Evolutionary conservation across 2,329 filamentous ascomycete species (phyloP).

Genomic region (Elsinoe fawcettii): DNA sequence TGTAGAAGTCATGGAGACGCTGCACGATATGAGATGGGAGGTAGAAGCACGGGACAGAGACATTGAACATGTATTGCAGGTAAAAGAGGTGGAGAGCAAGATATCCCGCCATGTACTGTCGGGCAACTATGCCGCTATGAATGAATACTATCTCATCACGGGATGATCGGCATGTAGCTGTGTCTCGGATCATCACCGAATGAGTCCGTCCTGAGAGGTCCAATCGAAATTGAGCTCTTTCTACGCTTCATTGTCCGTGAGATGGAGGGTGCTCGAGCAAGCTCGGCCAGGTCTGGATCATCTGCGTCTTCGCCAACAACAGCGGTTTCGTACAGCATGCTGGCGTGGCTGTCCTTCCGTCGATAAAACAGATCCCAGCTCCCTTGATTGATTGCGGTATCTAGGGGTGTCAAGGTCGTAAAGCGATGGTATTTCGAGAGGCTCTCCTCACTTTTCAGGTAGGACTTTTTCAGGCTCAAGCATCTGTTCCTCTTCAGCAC

Average conservation of each 20-base stretch:
- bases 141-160: neutral
- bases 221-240: neutral
- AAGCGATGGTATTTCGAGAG: neutral
- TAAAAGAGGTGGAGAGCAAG: too few species aligned
- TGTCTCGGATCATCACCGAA: neutral
- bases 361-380: neutral
- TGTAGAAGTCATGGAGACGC: too few species aligned
- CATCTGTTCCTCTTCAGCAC: neutral
- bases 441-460: neutral
- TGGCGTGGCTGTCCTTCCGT: neutral
- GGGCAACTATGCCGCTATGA: neutral
- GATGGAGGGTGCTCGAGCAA: neutral
- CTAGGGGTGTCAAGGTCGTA: neutral
- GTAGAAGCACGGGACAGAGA: too few species aligned
- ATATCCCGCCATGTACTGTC: too few species aligned
- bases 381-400: neutral
- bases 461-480: neutral
- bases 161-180: neutral
- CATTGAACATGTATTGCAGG: too few species aligned
- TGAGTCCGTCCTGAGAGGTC: neutral
- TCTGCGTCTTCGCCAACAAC: neutral
- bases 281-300: neutral
- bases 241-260: neutral
- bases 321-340: neutral
- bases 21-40: too few species aligned